phyloP scores from a whole-genome alignment of 768 basidiomycete species.

The Boletellus sp. region DNA sequence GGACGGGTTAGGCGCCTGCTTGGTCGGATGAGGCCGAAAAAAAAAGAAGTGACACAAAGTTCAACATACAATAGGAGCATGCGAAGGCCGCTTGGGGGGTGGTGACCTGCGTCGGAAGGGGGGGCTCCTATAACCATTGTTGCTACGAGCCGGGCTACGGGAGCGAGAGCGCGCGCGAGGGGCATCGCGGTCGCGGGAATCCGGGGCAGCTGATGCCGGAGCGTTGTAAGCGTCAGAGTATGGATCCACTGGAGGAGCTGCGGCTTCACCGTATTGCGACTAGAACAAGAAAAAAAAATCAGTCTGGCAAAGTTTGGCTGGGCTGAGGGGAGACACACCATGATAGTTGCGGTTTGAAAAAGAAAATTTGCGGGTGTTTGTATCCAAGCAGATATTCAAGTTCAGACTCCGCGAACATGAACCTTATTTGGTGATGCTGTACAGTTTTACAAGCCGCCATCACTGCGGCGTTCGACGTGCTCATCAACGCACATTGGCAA shows the following conservation, averaged over 20 bases:
- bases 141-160: constrained; percentile 57
- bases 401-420: constrained; percentile 30
- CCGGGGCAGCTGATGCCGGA: constrained; percentile 46
- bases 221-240: constrained; percentile 81
- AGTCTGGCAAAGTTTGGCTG: neutral
- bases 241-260: constrained; percentile 63
- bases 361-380: constrained; percentile 41
- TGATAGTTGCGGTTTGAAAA: constrained; percentile 56
- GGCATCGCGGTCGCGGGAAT: constrained; percentile 52
- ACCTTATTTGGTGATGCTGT: constrained; percentile 45
- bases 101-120: constrained; percentile 55
- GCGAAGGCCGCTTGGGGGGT: constrained; percentile 58
- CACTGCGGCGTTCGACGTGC: constrained; percentile 34
- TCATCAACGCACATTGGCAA: constrained; percentile 54
- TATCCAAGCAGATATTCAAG: constrained; percentile 33
- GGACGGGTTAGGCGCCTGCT: constrained; percentile 84
- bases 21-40: constrained; percentile 34
- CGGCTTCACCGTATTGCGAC: constrained; percentile 63
- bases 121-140: constrained; percentile 57
- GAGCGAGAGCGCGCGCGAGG: constrained; percentile 72
- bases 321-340: constrained; percentile 43
- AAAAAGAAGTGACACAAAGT: constrained; percentile 5
- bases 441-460: constrained; percentile 68
- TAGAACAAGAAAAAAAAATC: constrained; percentile 9
- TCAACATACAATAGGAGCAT: constrained; percentile 69